Base-by-base conservation (phyloP, 768 basidiomycete species). In the Clathrus columnatus region DNA sequence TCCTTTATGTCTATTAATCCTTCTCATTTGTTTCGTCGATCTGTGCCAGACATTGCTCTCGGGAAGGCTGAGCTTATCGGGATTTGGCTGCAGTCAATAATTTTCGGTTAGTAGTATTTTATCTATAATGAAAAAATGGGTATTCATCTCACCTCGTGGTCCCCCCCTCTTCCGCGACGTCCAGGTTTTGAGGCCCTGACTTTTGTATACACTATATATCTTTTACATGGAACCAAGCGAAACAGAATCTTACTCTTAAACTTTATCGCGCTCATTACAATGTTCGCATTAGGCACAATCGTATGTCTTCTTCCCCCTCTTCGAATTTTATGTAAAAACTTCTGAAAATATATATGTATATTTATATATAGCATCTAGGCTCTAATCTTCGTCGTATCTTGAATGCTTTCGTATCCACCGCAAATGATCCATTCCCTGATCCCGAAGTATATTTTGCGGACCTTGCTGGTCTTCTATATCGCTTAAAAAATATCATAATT, bases 231-330 rank as follows among this genome's bases (percentile, higher is more conserved):
- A 18, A 47, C 43, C 18, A 55, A 55, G 30, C 54, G 32, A 17
- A 55, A 26, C 23, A 11, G 10, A 20, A 28, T 36, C 29, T 32
- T 55, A 3, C n/a, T 48, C 26, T 17, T 48, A 20, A 55, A 55
- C 45, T 55, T 55, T 26, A 14, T 6, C 29, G 7, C 45, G 28
- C 45, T 55, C 7, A 48, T 55, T 24, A 6, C 27, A 5, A 55
- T 55, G 45, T 55, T 55, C 46, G 23, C 48, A 23, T 32, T 55
- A 29, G 48, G 48, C 44, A 55, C 54, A 10, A 55, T 55, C 18
- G 54, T 55, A 30, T 21, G 54, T 29, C 2, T 36, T 17, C 54
- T 4, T 48, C 14, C 14, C 20, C 46, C 2, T 48, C 3, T 29
- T 4, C 36, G n/a, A 5, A 36, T 11, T 3, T 11, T 36, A 14